Conservation (phyloP, 2,329 filamentous ascomycete genomes). For the Aspergillus calidoustus region DNA sequence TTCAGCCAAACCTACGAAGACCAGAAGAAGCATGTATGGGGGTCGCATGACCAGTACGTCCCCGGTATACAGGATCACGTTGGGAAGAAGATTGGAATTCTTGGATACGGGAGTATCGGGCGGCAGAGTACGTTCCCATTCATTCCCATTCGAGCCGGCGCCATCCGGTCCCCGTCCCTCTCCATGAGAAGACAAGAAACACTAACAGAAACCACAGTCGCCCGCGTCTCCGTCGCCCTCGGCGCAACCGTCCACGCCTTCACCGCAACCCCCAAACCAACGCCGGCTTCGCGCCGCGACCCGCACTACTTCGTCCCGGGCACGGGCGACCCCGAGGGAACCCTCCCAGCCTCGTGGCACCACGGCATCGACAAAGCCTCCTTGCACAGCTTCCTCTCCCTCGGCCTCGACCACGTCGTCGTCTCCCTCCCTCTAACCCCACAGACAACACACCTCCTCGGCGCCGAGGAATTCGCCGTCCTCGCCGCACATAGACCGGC, state of each 20-base stretch:
- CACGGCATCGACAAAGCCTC: constrained; percentile 57
- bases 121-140: constrained; percentile 55
- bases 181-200: not conserved
- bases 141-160: too few relatives aligned
- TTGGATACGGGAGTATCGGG: constrained; percentile 67
- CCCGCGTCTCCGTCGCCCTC: constrained; percentile 63
- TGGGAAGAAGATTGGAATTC: constrained; percentile 62
- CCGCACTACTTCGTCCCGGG: constrained; percentile 69
- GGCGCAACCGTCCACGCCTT: constrained; percentile 77
- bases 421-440: constrained; percentile 62
- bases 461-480: constrained; percentile 57
- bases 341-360: constrained; percentile 61
- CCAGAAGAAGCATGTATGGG: constrained; percentile 63
- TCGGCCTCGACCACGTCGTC: constrained; percentile 62
- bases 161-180: not conserved
- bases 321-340: constrained; percentile 64
- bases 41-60: constrained; percentile 23
- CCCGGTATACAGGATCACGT: constrained; percentile 56
- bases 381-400: constrained; percentile 58
- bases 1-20: constrained; percentile 60
- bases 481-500: constrained; percentile 46
- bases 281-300: constrained; percentile 68
- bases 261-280: constrained; percentile 71
- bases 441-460: constrained; percentile 60
- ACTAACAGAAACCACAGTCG: constrained; percentile 44